Evolutionary conservation across 208 protist species (phyloP).

Genomic region (Leishmania lainsoni): DNA sequence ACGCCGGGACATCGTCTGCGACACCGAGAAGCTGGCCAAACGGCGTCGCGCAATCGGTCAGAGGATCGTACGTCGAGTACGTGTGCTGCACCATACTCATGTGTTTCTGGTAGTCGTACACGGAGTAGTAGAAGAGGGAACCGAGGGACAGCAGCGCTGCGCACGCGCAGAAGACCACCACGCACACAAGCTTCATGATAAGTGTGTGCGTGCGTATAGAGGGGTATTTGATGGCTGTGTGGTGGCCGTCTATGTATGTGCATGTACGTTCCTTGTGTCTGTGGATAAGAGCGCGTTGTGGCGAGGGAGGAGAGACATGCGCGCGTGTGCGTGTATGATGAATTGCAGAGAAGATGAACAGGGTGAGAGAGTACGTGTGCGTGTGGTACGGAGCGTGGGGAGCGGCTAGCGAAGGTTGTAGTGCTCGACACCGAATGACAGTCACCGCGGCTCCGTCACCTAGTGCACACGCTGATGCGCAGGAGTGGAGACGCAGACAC

Average conservation of each 20-base stretch:
- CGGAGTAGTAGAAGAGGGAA: slow-evolving; percentile 27
- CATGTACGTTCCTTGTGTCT: neutral
- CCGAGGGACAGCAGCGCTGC: slow-evolving; percentile 16
- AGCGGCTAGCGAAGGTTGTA: neutral
- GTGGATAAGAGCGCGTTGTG: neutral
- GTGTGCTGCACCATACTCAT: neutral
- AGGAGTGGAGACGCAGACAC: neutral
- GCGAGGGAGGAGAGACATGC: neutral
- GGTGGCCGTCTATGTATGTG: neutral
- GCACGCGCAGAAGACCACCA: slow-evolving; percentile 15
- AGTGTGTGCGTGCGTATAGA: neutral
- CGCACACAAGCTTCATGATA: slow-evolving; percentile 8
- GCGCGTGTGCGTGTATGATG: neutral
- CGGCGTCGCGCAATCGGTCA: slow-evolving; percentile 47
- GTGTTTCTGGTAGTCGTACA: slow-evolving; percentile 18
- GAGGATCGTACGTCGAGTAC: slow-evolving; percentile 34
- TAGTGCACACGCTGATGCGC: neutral
- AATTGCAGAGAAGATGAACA: neutral
- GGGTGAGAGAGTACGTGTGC: neutral
- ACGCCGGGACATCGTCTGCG: slow-evolving; percentile 50
- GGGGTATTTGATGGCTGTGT: neutral
- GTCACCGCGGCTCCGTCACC: neutral
- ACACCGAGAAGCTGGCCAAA: slow-evolving; percentile 60
- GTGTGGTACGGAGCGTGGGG: neutral
- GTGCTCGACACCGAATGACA: neutral